Evolutionary conservation across 2,329 filamentous ascomycete genomes (phyloP).

Genomic region (Capronia americana): DNA sequence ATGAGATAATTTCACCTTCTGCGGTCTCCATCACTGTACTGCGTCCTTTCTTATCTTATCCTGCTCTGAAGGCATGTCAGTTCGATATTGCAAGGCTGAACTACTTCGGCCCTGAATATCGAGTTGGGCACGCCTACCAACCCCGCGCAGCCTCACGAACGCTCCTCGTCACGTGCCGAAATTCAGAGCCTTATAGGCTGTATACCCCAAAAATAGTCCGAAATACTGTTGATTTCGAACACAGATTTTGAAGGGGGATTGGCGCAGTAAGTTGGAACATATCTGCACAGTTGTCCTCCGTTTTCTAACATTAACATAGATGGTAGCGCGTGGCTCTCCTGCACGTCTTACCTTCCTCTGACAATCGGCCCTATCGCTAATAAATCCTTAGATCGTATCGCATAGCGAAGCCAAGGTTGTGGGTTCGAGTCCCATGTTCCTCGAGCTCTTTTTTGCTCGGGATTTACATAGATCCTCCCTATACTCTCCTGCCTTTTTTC

Average conservation of each 20-base stretch:
- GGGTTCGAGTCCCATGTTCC: constrained; percentile 41
- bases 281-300: no score
- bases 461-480: neutral
- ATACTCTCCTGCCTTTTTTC: no score
- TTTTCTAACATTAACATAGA: constrained; percentile 6
- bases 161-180: constrained; percentile 5
- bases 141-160: neutral
- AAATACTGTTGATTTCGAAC: constrained; percentile 25
- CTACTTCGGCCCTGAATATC: no score
- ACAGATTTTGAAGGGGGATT: constrained; percentile 19
- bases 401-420: constrained; percentile 39
- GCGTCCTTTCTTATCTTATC: neutral
- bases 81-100: neutral
- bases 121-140: neutral
- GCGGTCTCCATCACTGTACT: neutral
- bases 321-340: constrained; percentile 44
- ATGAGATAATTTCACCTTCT: no score
- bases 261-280: neutral
- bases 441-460: constrained; percentile 28
- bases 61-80: neutral
- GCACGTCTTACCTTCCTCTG: constrained; percentile 3
- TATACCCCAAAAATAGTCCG: neutral
- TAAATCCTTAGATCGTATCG: neutral
- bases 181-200: neutral
- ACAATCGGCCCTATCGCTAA: neutral